phyloP scores from a whole-genome alignment of 805 yeast species.

The Candida germanica region DNA sequence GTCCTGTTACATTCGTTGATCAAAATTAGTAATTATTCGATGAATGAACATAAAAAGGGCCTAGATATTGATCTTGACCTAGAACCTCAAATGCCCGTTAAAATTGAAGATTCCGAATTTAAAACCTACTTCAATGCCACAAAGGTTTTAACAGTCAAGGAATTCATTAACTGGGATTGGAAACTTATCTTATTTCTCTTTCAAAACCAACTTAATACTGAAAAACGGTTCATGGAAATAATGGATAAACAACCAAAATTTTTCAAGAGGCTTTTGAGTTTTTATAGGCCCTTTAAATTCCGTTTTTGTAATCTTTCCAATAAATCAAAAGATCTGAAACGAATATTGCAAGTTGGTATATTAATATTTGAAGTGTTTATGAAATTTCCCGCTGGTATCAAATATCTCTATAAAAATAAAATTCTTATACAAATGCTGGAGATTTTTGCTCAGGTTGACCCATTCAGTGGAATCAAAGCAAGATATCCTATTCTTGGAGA shows the following conservation, averaged over 20 bases:
- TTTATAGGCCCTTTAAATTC: slow-evolving; percentile 87
- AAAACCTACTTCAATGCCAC: slow-evolving; percentile 65
- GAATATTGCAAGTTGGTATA: slow-evolving; percentile 71
- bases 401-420: slow-evolving; percentile 67
- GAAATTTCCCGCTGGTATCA: slow-evolving; percentile 61
- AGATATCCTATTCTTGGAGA: slow-evolving; percentile 71
- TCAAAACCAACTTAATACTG: slow-evolving; percentile 77
- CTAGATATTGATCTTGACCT: neutral
- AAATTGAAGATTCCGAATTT: slow-evolving; percentile 62
- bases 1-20: slow-evolving; percentile 11
- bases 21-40: slow-evolving; percentile 9
- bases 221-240: slow-evolving; percentile 72
- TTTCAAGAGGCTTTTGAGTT: slow-evolving; percentile 77
- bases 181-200: slow-evolving; percentile 64
- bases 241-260: slow-evolving; percentile 75
- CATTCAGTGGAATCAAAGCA: slow-evolving; percentile 69
- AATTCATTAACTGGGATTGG: slow-evolving; percentile 88
- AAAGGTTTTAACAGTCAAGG: slow-evolving; percentile 73
- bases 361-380: slow-evolving; percentile 66
- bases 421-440: slow-evolving; percentile 86
- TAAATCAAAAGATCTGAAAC: slow-evolving; percentile 42
- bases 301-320: slow-evolving; percentile 52
- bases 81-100: neutral
- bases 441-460: slow-evolving; percentile 80
- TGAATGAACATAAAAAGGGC: neutral